phyloP scores from a whole-genome alignment of 2,329 filamentous ascomycete species.

The Hymenoscyphus repandus region DNA sequence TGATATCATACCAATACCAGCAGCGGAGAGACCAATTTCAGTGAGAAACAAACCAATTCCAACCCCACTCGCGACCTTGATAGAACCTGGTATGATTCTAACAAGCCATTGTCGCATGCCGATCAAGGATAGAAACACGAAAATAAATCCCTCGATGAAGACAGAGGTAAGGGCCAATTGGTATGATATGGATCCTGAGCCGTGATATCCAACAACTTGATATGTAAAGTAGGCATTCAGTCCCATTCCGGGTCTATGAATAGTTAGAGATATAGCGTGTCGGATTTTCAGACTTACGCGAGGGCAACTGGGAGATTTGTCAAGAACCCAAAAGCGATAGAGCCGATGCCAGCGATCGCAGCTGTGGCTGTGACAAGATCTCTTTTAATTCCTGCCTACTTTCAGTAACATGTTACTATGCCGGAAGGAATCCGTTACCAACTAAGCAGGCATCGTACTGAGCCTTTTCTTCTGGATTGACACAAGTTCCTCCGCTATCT shows the following conservation, averaged over 20 bases:
- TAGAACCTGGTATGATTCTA: conserved; percentile 56
- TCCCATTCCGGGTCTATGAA: conserved; percentile 56
- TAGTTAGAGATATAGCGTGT: conserved; percentile 1
- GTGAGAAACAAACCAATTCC: conserved; percentile 62
- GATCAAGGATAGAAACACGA: conserved; percentile 58
- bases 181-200: conserved; percentile 52
- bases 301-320: conserved; percentile 76
- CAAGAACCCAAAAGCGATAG: conserved; percentile 71
- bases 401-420: conserved; percentile 4
- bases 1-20: conserved; percentile 77
- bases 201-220: conserved; percentile 59
- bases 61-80: conserved; percentile 61
- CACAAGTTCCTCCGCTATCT: conserved; percentile 71
- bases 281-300: conserved; percentile 49
- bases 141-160: conserved; percentile 60
- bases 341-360: conserved; percentile 70
- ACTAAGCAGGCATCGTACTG: conserved; percentile 41
- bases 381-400: conserved; percentile 52
- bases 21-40: conserved; percentile 66
- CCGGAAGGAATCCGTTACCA: conserved; percentile 14
- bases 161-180: conserved; percentile 57
- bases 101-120: conserved; percentile 71
- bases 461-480: conserved; percentile 41
- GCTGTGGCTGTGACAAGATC: conserved; percentile 81
- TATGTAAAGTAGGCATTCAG: conserved; percentile 65